Evolutionary conservation across 805 yeast genomes (phyloP).

Genomic region (Candida arabinofermentans): DNA sequence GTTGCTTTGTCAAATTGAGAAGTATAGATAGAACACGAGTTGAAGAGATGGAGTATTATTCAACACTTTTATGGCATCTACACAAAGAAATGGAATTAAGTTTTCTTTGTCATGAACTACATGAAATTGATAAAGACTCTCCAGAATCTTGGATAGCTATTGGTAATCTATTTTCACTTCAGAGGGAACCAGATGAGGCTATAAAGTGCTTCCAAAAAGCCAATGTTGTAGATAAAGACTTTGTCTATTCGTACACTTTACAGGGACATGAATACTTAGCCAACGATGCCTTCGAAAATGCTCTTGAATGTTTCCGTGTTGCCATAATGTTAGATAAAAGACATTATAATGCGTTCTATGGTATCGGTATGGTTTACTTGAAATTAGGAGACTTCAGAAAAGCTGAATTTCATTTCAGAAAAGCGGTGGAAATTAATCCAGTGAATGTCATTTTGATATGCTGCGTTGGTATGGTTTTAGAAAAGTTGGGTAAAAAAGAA

Average conservation of each 20-base stretch:
- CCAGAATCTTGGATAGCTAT: slow-evolving; percentile 90
- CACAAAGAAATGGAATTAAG: slow-evolving; percentile 76
- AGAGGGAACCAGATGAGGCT: slow-evolving; percentile 85
- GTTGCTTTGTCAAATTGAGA: slow-evolving; percentile 59
- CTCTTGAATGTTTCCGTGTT: slow-evolving; percentile 74
- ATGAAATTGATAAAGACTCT: slow-evolving; percentile 53
- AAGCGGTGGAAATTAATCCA: slow-evolving; percentile 86
- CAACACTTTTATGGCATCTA: slow-evolving; percentile 90
- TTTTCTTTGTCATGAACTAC: slow-evolving; percentile 76
- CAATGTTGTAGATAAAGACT: slow-evolving; percentile 50
- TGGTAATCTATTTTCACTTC: slow-evolving; percentile 83
- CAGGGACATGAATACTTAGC: slow-evolving; percentile 91
- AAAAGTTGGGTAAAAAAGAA: slow-evolving; percentile 61
- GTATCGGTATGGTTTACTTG: slow-evolving; percentile 90
- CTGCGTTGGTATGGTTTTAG: slow-evolving; percentile 91
- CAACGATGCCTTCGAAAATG: slow-evolving; percentile 86
- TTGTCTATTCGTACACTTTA: slow-evolving; percentile 86
- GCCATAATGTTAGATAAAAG: slow-evolving; percentile 74
- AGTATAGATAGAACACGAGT: slow-evolving; percentile 70
- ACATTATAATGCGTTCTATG: slow-evolving; percentile 93
- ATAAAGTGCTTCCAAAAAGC: slow-evolving; percentile 83
- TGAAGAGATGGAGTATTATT: slow-evolving; percentile 86
- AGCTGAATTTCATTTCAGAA: slow-evolving; percentile 83
- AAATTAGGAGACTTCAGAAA: slow-evolving; percentile 78
- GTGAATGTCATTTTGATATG: slow-evolving; percentile 84